Conservation (phyloP, 2,329 filamentous ascomycete species). For the Colletotrichum sp. region DNA sequence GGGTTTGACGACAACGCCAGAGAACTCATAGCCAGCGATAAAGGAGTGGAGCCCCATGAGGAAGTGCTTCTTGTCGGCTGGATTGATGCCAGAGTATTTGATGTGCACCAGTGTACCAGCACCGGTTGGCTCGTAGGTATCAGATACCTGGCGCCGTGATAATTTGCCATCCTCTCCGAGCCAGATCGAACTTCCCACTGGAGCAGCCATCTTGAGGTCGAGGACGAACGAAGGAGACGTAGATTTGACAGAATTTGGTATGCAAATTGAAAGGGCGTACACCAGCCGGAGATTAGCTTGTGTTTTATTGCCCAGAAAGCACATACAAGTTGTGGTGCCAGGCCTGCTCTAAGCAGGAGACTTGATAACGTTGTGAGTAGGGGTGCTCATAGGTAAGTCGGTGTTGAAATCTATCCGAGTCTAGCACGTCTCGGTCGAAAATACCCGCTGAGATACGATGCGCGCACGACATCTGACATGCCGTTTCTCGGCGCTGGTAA, state of each 20-base stretch:
- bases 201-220: background rate
- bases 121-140: background rate
- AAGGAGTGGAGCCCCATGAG: background rate
- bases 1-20: background rate
- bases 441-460: background rate
- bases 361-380: background rate
- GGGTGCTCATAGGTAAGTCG: background rate
- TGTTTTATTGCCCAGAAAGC: too few species aligned
- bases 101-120: background rate
- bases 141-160: background rate
- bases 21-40: background rate
- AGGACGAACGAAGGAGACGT: background rate
- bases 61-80: background rate
- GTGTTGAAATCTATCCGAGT: background rate
- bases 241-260: rapidly evolving
- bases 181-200: background rate
- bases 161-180: background rate
- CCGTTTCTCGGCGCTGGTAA: background rate
- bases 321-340: background rate
- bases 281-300: too few species aligned
- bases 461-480: background rate
- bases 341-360: background rate
- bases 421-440: rapidly evolving
- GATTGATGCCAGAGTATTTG: background rate
- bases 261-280: too few species aligned